Evolutionary conservation across 2,329 filamentous ascomycete species (phyloP).

Genomic region (Pseudocercospora ulei): DNA sequence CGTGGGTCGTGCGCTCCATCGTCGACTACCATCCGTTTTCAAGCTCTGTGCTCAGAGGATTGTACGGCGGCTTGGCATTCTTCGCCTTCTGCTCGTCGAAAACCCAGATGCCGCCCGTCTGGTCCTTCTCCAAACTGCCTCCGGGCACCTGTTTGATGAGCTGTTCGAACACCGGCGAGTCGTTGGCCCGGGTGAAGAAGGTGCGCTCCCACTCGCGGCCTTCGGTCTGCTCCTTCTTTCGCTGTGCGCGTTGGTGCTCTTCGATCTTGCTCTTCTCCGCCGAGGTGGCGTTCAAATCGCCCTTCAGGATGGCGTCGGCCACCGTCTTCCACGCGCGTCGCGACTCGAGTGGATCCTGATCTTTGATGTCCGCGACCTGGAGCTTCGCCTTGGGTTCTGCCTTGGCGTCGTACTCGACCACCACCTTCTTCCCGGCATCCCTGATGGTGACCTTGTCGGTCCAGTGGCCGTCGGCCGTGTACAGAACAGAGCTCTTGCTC

Average conservation of each 20-base stretch:
- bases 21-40: slow-evolving; percentile 23
- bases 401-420: slow-evolving; percentile 43
- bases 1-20: background rate
- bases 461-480: slow-evolving; percentile 85
- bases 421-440: slow-evolving; percentile 47
- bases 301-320: slow-evolving; percentile 64
- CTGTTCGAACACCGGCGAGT: slow-evolving; percentile 41
- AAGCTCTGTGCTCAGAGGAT: slow-evolving; percentile 24
- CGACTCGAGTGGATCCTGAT: slow-evolving; percentile 80
- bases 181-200: slow-evolving; percentile 56
- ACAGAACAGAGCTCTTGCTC: slow-evolving; percentile 51
- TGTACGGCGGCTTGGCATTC: slow-evolving; percentile 30
- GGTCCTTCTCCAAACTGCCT: slow-evolving; percentile 47
- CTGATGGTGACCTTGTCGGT: slow-evolving; percentile 71
- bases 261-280: slow-evolving; percentile 82
- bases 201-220: slow-evolving; percentile 68
- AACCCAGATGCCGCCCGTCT: slow-evolving; percentile 62
- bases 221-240: slow-evolving; percentile 65
- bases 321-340: slow-evolving; percentile 82
- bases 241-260: slow-evolving; percentile 68
- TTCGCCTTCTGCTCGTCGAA: slow-evolving; percentile 51
- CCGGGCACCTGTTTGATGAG: slow-evolving; percentile 40
- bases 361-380: slow-evolving; percentile 58
- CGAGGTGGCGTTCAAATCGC: slow-evolving; percentile 73
- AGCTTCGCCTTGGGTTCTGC: slow-evolving; percentile 53